Evolutionary conservation across 2,329 filamentous ascomycete species (phyloP), one percentile per base, ranked within the genome.

Genomic region (Diplodia mutila): DNA sequence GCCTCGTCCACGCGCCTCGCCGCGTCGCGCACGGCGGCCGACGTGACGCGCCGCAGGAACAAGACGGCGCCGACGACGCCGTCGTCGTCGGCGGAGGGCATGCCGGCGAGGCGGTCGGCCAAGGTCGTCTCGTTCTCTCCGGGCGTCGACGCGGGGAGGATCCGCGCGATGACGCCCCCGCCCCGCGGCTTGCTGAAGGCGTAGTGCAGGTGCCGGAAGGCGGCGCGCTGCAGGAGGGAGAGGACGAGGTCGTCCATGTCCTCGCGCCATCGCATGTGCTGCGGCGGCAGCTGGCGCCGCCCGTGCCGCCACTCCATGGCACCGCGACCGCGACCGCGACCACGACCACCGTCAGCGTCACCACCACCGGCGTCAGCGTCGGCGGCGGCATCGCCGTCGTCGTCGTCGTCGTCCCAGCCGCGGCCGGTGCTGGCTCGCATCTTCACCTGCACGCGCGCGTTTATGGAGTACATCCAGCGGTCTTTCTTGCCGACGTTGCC

Each of bases 211-310:
- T 75, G 74, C 63, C 75, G 77, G 8, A 77, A 55, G 0, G 78
- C 74, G 11, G 78, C 73, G 53, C 73, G 75, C 23, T 77, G 76
- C 73, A 84, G 74, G 54, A 78, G 69, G 7, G 69, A 70, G 0
- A 81, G 70, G 3, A 84, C 71, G 54, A 83, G 77, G 3, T 77
- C 74, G 3, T 81, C 73, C 80, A 85, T 84, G 71, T 85, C 82
- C 61, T 80, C 73, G 16, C 82, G 77, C 83, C 83, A 83, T 65
- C 5, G 73, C n/a, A n/a, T n/a, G n/a, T n/a, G n/a, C n/a, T n/a
- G n/a, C n/a, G n/a, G n/a, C n/a, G n/a, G n/a, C n/a, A n/a, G n/a
- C n/a, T n/a, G n/a, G n/a, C n/a, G n/a, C n/a, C n/a, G n/a, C n/a
- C n/a, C n/a, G n/a, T n/a, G n/a, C n/a, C n/a, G n/a, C n/a, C n/a